Base-by-base conservation (phyloP, 495 filamentous ascomycete genomes). In the Aspergillus coremiiformis region DNA sequence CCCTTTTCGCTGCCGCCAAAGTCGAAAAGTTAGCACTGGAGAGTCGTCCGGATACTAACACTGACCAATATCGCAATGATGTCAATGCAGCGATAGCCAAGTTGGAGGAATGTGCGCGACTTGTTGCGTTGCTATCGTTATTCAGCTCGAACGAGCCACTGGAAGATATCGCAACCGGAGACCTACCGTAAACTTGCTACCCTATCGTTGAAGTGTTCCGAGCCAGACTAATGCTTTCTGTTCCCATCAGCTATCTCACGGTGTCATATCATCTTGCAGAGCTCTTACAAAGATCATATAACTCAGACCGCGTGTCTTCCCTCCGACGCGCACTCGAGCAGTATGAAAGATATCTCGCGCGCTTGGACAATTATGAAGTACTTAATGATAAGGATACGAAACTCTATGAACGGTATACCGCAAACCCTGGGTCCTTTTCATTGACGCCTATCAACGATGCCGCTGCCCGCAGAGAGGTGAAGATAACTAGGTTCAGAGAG, bases 111-210 rank as follows among this genome's bases (percentile, higher is more conserved):
- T 90, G 86, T 66, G 75, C 84, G 30, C 67, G 75, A 56, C 78
- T 90, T 32, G 80, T 87, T 54, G 70, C 80, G 52, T 73, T 80
- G 39, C 69, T 92, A 46, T 85, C 87, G 0, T 66, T 97, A 11
- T 97, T 96, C 77, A 93, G 89, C 61, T 78, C 84, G 7, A 97
- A 98, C 66, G 93, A 98, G 64, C 77, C 80, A 2, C 67, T 95
- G 27, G 94, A 97, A 49, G 93, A 98, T 73, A 72, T 97, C 24
- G 75, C 86, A 10, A 92, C 90, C 10, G 77, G 76, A n/a, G 83
- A 93, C 67, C 66, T 98, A 39, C 86, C 85, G 78, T 95, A 79
- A 39, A 6, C 60, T 59, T 51, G 66, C 48, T 61, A 61, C 32
- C 63, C 68, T 53, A 56, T 72, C n/a, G 9, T 35, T 35, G 14